Percentiles rank a stretch among this genome's conserved stretches.
Evolutionary conservation across 2,329 filamentous ascomycete genomes (phyloP).

Genomic region (Cladosporium sp.): DNA sequence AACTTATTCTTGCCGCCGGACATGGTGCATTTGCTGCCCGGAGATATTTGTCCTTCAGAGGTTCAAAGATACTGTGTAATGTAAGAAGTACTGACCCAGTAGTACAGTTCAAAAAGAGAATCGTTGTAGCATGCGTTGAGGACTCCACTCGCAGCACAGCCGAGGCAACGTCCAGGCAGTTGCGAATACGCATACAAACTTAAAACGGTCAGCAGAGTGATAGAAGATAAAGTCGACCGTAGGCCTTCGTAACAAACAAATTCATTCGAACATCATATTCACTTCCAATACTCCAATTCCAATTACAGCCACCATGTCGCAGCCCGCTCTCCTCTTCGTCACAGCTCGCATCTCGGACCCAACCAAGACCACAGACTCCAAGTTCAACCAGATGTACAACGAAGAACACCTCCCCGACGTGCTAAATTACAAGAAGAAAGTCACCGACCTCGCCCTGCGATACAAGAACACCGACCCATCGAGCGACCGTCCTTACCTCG

Average conservation of each 20-base stretch:
- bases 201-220: neutral
- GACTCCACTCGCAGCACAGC: neutral
- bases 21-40: neutral
- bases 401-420: constrained; percentile 20
- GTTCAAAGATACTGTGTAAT: no score
- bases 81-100: neutral
- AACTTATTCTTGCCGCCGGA: neutral
- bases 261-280: neutral
- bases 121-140: no score
- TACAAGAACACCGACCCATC: constrained; percentile 23
- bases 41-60: no score
- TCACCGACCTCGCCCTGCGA: constrained; percentile 21
- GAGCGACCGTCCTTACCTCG: constrained; percentile 22
- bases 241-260: neutral
- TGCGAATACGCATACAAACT: neutral
- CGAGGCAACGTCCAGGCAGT: neutral
- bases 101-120: no score
- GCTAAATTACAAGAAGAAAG: constrained; percentile 4
- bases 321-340: constrained; percentile 6
- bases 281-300: neutral
- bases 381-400: constrained; percentile 22
- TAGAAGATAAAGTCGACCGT: neutral
- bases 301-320: neutral
- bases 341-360: neutral
- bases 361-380: neutral